Evolutionary conservation across 305 asterid genomes (phyloP).

Genomic region (Fraxinus dipetala): DNA sequence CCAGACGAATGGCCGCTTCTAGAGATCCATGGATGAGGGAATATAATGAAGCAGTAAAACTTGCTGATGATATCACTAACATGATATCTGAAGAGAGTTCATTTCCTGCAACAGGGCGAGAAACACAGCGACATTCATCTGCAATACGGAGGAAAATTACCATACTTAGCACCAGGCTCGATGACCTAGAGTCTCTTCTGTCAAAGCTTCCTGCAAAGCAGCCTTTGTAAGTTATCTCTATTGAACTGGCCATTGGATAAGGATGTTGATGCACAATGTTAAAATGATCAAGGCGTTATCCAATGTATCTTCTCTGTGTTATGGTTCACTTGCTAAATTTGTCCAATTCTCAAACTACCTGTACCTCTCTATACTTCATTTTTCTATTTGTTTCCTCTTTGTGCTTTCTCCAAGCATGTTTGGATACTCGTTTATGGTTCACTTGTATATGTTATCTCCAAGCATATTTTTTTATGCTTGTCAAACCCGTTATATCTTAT

Average conservation of each 20-base stretch:
- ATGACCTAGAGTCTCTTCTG: slow-evolving; percentile 60
- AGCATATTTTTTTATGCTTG: not conserved
- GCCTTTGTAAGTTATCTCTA: slow-evolving; percentile 51
- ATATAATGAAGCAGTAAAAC: slow-evolving; percentile 81
- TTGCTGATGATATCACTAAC: slow-evolving; percentile 73
- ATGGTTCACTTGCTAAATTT: not conserved
- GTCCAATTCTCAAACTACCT: not conserved
- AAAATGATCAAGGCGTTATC: not conserved
- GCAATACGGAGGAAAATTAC: slow-evolving; percentile 87
- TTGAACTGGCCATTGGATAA: not conserved
- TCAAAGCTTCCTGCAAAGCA: slow-evolving; percentile 63
- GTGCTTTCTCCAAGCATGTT: not conserved
- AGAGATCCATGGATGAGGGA: slow-evolving; percentile 90
- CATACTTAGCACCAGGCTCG: slow-evolving; percentile 76
- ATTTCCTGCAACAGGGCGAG: slow-evolving; percentile 63
- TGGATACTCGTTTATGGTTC: not conserved
- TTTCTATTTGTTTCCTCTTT: not conserved
- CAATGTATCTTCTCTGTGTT: not conserved
- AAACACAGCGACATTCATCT: slow-evolving; percentile 79
- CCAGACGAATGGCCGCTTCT: slow-evolving; percentile 67
- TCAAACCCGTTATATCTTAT: slow-evolving; percentile 21
- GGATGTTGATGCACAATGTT: not conserved
- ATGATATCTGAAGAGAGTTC: slow-evolving; percentile 88
- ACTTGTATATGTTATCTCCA: not conserved
- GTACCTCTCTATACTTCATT: not conserved